phyloP scores from a whole-genome alignment of 306 rosid genomes.

The Lablab purpureus region DNA sequence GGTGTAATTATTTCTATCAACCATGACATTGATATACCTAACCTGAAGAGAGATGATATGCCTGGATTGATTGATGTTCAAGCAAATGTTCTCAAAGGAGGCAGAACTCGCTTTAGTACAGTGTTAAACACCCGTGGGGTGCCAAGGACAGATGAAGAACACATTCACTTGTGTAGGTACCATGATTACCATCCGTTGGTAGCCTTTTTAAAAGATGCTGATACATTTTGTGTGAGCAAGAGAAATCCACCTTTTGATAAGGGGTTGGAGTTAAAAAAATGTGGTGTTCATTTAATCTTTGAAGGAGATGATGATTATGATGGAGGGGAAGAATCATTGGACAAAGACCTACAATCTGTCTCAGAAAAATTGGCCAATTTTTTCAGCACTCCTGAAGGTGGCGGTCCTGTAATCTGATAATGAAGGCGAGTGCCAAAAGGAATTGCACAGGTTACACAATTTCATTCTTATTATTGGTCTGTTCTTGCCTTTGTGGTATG shows the following conservation, averaged over 20 bases:
- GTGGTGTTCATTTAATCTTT: constrained; percentile 56
- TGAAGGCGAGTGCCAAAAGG: constrained; percentile 23
- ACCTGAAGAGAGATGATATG: constrained; percentile 3
- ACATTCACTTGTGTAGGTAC: constrained; percentile 61
- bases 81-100: constrained; percentile 55
- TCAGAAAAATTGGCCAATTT: constrained; percentile 62
- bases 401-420: background rate
- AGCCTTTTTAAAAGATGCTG: constrained; percentile 50
- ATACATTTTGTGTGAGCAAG: constrained; percentile 47
- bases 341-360: constrained; percentile 54
- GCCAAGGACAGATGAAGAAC: constrained; percentile 60
- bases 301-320: constrained; percentile 79
- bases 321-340: constrained; percentile 57
- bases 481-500: constrained; percentile 1
- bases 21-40: constrained; percentile 41
- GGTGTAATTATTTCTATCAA: constrained; percentile 61
- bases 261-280: constrained; percentile 59
- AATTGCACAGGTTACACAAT: background rate
- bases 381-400: constrained; percentile 46
- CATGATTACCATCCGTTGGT: constrained; percentile 45
- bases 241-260: constrained; percentile 47
- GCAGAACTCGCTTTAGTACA: constrained; percentile 40
- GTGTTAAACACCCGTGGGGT: constrained; percentile 49
- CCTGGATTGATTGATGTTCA: constrained; percentile 52
- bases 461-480: background rate